Evolutionary conservation across 495 filamentous ascomycete genomes (phyloP), one percentile per base, ranked within the genome.

Genomic region (Jackrogersella minutella): DNA sequence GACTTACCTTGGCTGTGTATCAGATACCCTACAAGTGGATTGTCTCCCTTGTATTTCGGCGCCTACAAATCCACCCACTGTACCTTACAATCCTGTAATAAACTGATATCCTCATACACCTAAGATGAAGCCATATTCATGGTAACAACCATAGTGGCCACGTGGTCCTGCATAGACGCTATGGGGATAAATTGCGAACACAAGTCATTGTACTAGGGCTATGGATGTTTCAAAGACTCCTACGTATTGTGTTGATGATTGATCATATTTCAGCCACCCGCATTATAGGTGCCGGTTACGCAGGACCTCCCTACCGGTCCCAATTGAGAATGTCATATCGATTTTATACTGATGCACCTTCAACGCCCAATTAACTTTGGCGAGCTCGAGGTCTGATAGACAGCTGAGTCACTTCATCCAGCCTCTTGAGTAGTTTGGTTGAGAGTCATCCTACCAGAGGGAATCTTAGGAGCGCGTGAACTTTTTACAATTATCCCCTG

Each of bases 221-320:
- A 64, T 43, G 50, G 41, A 40, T 53, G 61, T 62, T 65, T 60
- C 56, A 62, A 46, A 62, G 41, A 53, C 41, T 50, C 46, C 24
- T 33, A 26, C 17, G 40, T 16, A 22, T 10, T 41, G 16, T 49
- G 33, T 17, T 49, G 34, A 56, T 69, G 61, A 69, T 50, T 61
- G 61, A 57, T 69, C 61, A 69, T 51, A 69, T 69, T 69, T 56
- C 39, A 53, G 57, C 61, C 37, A 62, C 61, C 37, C 44, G 44
- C 49, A 40, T 50, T 58, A 43, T 55, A 63, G 39, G 41, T 19
- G 21, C 50, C 41, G 41, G 34, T 28, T 11, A 51, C 30, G 43
- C 57, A 56, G 58, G 10, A 51, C 14, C 43, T 33, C 43, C 17
- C 47, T 58, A 53, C 53, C 44, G 59, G 56, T 9, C 50, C 40